These are phyloP conservation scores for Jatropha curcas DNA, from an alignment of 345 rosid genomes.

Conservation along the genomic window DNA sequence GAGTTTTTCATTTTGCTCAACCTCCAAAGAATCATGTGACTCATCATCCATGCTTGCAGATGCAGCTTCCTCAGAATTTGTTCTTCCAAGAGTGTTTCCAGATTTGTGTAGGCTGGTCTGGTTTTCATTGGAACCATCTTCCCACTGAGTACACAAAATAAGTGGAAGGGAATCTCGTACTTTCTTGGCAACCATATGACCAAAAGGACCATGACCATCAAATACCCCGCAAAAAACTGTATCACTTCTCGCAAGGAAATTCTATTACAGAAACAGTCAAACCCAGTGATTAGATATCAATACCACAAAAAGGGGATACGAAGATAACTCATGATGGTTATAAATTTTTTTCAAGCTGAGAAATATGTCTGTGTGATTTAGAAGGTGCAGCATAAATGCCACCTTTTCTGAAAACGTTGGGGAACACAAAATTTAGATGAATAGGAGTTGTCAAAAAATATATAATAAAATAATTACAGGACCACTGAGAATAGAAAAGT, in stretches of 20 bases:
- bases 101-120: constrained; percentile 30
- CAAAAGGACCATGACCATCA: constrained; percentile 96
- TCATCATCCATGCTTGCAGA: constrained; percentile 64
- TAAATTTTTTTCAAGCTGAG: background rate
- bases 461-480: background rate
- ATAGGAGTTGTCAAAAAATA: background rate
- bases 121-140: constrained; percentile 34
- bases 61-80: constrained; percentile 46
- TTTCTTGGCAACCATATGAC: constrained; percentile 93
- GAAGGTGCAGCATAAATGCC: background rate
- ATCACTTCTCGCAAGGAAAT: constrained; percentile 64
- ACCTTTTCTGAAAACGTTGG: background rate
- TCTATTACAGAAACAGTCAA: constrained; percentile 51
- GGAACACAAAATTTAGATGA: background rate
- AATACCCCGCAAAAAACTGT: constrained; percentile 88
- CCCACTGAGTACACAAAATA: constrained; percentile 60
- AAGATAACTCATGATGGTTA: background rate
- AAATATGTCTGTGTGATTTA: background rate
- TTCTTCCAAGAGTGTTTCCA: constrained; percentile 29
- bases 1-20: constrained; percentile 45
- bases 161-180: constrained; percentile 84
- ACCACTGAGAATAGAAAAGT: background rate
- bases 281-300: constrained; percentile 19
- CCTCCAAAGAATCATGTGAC: constrained; percentile 50
- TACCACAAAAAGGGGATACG: background rate